These are phyloP conservation scores for Scalesia atractyloides DNA, from an alignment of 129 eudicot genomes.

Conservation along the genomic window DNA sequence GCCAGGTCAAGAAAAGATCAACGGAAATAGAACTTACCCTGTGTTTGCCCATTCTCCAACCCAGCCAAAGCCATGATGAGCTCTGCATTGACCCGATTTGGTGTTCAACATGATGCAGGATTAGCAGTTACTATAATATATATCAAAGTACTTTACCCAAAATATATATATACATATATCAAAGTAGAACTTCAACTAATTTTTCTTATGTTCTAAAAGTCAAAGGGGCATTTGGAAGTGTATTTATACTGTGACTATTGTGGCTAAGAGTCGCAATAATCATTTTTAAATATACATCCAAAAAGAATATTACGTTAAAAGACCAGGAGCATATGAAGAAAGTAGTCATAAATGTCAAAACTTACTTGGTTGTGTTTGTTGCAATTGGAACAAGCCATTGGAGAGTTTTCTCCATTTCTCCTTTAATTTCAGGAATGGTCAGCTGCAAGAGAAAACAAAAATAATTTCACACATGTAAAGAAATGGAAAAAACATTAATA, in stretches of 20 bases:
- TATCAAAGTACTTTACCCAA: slow-evolving; percentile 15
- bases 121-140: slow-evolving; percentile 19
- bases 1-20: background rate
- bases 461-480: too few species aligned
- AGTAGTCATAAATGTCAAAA: background rate
- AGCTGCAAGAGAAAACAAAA: too few species aligned
- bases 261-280: too few species aligned
- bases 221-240: background rate
- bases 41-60: slow-evolving; percentile 99
- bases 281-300: background rate
- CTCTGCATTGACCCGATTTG: slow-evolving; percentile 50
- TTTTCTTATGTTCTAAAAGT: slow-evolving; percentile 2
- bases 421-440: too few species aligned
- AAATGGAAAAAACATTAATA: too few species aligned
- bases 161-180: background rate
- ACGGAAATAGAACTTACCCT: slow-evolving; percentile 53
- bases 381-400: background rate
- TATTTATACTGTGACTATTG: too few species aligned
- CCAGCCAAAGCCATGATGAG: slow-evolving; percentile 99
- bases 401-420: too few species aligned
- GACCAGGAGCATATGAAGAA: background rate
- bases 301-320: background rate
- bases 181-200: slow-evolving; percentile 10
- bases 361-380: background rate
- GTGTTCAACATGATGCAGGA: slow-evolving; percentile 12